Percentiles rank a stretch among this genome's conserved stretches.
Conservation (phyloP, 805 yeast genomes). For the Yamadazyma tumulicola region DNA sequence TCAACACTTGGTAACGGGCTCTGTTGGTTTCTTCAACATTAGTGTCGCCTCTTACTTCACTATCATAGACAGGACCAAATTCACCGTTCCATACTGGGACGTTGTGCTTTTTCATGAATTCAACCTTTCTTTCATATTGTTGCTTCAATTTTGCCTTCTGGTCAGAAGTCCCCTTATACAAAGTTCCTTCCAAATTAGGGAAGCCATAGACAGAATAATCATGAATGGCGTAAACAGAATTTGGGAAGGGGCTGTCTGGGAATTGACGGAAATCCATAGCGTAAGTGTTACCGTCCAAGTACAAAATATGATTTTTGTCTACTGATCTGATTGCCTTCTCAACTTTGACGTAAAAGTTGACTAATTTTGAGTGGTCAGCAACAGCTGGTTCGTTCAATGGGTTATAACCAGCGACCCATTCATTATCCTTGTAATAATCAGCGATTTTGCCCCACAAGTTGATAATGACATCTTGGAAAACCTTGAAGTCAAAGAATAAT, state of each 20-base stretch:
- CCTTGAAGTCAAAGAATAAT: constrained; percentile 47
- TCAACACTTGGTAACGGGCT: constrained; percentile 40
- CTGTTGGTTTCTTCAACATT: constrained; percentile 35
- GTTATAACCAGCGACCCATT: constrained; percentile 54
- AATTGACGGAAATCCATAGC: constrained; percentile 49
- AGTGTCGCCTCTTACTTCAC: constrained; percentile 39
- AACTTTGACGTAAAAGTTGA: constrained; percentile 34
- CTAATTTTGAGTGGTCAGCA: constrained; percentile 39
- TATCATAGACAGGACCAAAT: constrained; percentile 50
- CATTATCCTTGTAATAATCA: constrained; percentile 41
- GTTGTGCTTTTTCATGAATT: constrained; percentile 34
- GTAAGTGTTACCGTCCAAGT: constrained; percentile 49
- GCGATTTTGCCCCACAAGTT: constrained; percentile 47
- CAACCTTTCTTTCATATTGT: constrained; percentile 44
- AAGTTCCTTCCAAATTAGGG: constrained; percentile 31
- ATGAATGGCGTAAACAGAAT: constrained; percentile 49
- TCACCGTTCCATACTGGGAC: constrained; percentile 57
- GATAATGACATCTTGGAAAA: constrained; percentile 44
- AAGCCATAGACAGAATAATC: constrained; percentile 46
- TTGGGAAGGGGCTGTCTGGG: constrained; percentile 39
- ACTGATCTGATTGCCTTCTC: constrained; percentile 40
- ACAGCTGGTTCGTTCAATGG: constrained; percentile 53
- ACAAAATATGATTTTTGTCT: constrained; percentile 48
- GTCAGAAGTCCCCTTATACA: constrained; percentile 32
- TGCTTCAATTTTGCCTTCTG: constrained; percentile 31